Percentiles rank a stretch among this genome's conserved stretches.
phyloP scores from a whole-genome alignment of 2,329 filamentous ascomycete genomes.

The Plectosphaerella plurivora region DNA sequence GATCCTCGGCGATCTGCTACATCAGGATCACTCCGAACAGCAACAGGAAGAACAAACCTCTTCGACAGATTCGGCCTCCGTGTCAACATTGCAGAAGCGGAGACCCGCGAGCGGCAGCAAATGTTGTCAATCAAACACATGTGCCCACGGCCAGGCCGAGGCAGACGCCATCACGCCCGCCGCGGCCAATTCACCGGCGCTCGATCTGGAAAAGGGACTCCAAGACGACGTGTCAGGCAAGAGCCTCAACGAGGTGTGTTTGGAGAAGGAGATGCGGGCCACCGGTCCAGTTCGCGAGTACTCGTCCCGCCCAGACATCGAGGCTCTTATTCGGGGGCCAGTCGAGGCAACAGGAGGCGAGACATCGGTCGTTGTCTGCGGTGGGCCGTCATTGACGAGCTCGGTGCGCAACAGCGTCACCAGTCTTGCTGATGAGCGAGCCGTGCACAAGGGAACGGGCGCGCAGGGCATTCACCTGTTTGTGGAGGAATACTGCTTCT shows the following conservation, averaged over 20 bases:
- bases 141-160: not conserved
- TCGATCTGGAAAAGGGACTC: not conserved
- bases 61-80: not conserved
- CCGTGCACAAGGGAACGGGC: conserved; percentile 60
- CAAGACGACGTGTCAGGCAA: not conserved
- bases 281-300: conserved; percentile 36
- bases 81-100: not conserved
- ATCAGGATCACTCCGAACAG: not conserved
- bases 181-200: not conserved
- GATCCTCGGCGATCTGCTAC: not conserved
- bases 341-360: conserved; percentile 57
- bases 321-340: conserved; percentile 43
- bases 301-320: conserved; percentile 44
- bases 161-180: not conserved
- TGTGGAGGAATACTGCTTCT: conserved; percentile 57
- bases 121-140: not conserved
- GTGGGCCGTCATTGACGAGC: conserved; percentile 50
- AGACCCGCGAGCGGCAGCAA: not conserved
- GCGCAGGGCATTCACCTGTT: conserved; percentile 59
- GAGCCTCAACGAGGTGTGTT: not conserved
- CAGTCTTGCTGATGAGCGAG: conserved; percentile 53
- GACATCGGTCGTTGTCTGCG: conserved; percentile 58
- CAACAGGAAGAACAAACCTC: not conserved
- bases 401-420: conserved; percentile 51
- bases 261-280: not conserved